Evolutionary conservation across 139 green algal genomes (phyloP).

Genomic region (Chlamydomonas asymmetrica): DNA sequence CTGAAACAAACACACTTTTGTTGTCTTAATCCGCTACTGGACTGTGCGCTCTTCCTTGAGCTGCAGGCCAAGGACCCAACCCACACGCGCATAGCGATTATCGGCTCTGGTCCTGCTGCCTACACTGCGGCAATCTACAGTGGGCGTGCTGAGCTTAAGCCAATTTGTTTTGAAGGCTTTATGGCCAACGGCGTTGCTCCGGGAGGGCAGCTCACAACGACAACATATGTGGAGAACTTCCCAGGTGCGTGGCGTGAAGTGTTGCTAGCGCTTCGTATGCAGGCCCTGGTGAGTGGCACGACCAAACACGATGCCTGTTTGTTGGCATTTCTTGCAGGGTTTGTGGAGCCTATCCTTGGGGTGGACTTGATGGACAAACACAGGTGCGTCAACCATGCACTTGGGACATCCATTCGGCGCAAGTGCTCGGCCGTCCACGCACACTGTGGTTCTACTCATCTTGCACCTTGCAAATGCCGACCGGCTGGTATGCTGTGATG

Average conservation of each 20-base stretch:
- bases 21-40: neutral
- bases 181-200: constrained; percentile 75
- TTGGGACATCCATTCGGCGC: too few species aligned
- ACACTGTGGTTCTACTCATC: too few species aligned
- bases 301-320: too few species aligned
- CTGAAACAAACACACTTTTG: too few species aligned
- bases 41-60: neutral
- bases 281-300: too few species aligned
- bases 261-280: too few species aligned
- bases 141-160: constrained; percentile 68
- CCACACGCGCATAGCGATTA: constrained; percentile 67
- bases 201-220: constrained; percentile 75
- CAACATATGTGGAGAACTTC: constrained; percentile 82
- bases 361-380: constrained; percentile 63
- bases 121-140: constrained; percentile 82
- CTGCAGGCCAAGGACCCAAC: neutral
- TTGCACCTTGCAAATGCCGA: too few species aligned
- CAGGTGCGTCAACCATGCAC: too few species aligned
- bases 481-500: neutral
- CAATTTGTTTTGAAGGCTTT: constrained; percentile 79
- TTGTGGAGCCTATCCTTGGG: constrained; percentile 66
- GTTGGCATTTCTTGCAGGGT: too few species aligned
- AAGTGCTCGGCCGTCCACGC: too few species aligned
- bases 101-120: constrained; percentile 78
- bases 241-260: too few species aligned